Base-by-base conservation (phyloP, 371 early-diverging fungal genomes). In the Batkoa obscura region DNA sequence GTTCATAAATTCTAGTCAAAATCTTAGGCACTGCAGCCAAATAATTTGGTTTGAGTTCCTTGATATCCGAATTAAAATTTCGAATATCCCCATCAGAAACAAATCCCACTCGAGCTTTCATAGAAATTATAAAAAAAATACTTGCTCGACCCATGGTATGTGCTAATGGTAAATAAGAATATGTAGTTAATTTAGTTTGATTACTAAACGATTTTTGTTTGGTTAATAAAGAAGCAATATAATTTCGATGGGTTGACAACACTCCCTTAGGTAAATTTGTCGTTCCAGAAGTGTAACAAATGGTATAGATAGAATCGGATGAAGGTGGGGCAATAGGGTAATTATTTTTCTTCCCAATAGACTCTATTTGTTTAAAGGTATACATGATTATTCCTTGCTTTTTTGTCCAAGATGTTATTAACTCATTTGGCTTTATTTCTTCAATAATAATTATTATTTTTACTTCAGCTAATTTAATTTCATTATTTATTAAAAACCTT, bases 11-110 rank as follows among this genome's bases (percentile, higher is more conserved):
- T 15, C 89, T 72, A 74, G 90, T 92, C 53, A 93, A 71, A 48
- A 96, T 72, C 12, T 94, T 72, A 1, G 98, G 96, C 12, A 97
- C 95, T 23, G 86, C 77, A 56, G 71, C 70, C 62, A 97, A 84
- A 58, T 86, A 57, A n/a, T 85, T 86, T 2, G 98, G 98, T 47
- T 72, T 71, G 46, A 90, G 72, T 8, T 73, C 64, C 13, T 73
- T 70, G 57, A 87, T 70, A 67, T 97, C 98, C 49, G 89, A 86
- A 47, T 89, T 66, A 15, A 97, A 62, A 2, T 68, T 66, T 32
- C 76, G 72, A 38, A 74, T 72, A 66, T 90, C 83, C 15, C 95
- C 95, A 23, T 23, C 23, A 12, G 86, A 73, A 68, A 64, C 90
- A 64, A 84, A 88, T 1, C 88, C 92, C 41, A 92, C 79, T 33